Base-by-base conservation (phyloP, 805 yeast genomes). In the Henningerozyma blattae region DNA sequence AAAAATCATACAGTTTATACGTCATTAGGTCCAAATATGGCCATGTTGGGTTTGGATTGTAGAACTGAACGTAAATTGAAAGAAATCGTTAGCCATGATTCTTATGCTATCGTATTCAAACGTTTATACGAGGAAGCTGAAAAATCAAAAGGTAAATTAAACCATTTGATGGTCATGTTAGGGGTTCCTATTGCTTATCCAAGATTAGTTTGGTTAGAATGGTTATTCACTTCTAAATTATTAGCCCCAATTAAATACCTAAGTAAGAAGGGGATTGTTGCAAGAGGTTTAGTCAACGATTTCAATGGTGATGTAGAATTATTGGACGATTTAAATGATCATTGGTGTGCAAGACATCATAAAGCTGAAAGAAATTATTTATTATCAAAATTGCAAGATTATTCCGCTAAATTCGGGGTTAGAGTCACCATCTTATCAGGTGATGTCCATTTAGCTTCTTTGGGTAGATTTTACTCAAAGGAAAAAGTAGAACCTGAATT, bases 171-270 rank as follows among this genome's bases (percentile, higher is more conserved):
- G 43, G 73, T 91, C 1, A 67, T 91, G 74, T 64, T 91, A 33
- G 97, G 97, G 29, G 94, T 89, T 12, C 98, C 98, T 3, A 84
- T 91, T 36, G 82, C 91, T 27, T 89, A 89, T 52, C 97, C 98
- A 3, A 69, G 97, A 43, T 64, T 91, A 51, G 95, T 87, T 2
- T 83, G 94, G 89, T 64, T 85, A 22, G 97, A 91, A 59, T 66
- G 70, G 52, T 43, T 89, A 18, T 69, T 89, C 50, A 69, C 76
- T 5, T 75, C 86, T 32, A 62, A 54, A 24, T 43, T 73, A 2
- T 59, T 89, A 35, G 64, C 61, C 6, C 95, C 95, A 2, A 35
- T 83, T 4, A 75, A 77, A 48, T 67, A 52, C 36, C 45, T 77
- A 18, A 68, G 89, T 3, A 64, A 70, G 35, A 69, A 67, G 37